Base-by-base conservation (phyloP, 2,329 filamentous ascomycete species). In the Cordyceps fumosorosea region DNA sequence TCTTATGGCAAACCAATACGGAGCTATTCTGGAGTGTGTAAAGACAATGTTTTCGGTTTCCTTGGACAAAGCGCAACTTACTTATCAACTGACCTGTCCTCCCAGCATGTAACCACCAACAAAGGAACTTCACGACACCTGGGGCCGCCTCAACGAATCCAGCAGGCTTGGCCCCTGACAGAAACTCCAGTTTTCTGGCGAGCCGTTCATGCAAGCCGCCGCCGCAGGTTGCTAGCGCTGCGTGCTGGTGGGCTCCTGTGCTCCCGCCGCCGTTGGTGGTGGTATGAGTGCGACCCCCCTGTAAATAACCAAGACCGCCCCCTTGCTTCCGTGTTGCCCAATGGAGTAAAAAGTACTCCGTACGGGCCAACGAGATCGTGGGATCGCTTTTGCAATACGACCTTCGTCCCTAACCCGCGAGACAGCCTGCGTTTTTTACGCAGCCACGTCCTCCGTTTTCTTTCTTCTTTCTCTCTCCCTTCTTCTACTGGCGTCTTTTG, bases 341-440 rank as follows among this genome's bases (percentile, higher is more conserved):
- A 60, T 60, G 48, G 56, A 45, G 56, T 42, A 51, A 8, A 44
- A 59, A 22, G 47, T 24, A n/a, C n/a, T n/a, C n/a, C n/a, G n/a
- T n/a, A 60, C n/a, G 24, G 57, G n/a, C 40, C 58, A 60, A 22
- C 40, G 20, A 24, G 50, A 60, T 60, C 58, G 34, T 26, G 50
- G 40, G 58, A 60, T 60, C 58, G 48, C 40, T 18, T 12, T 52
- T 22, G 34, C 37, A 52, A 22, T 3, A n/a, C n/a, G 18, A 11
- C 44, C n/a, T 47, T 16, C n/a, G 16, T n/a, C 4, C 42, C 42
- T n/a, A 44, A 44, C 42, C 42, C 37, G 37, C 29, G 29, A 32
- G 29, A 32, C n/a, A n/a, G 29, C 29, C 29, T 32, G 29, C 29
- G 4, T 32, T 32, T 32, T 5, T 8, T 32, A 32, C 5, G 29